A percentile compares a stretch with the other conserved stretches of the same genome.
Evolutionary conservation across 192 early-diverging fungal species (phyloP).

Genomic region (Coemansia sp.): DNA sequence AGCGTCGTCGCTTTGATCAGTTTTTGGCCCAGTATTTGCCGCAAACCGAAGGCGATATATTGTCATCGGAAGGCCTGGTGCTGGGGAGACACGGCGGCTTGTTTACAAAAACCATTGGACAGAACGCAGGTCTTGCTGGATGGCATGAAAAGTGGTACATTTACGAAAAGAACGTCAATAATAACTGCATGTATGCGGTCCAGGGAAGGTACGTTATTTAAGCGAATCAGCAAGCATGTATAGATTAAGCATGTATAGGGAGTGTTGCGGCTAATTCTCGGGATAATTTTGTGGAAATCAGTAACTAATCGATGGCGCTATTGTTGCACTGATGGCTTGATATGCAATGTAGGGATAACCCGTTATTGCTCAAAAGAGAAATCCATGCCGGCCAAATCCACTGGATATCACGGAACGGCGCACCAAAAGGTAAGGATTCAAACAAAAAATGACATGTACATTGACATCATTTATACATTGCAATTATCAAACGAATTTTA

Average conservation of each 20-base stretch:
- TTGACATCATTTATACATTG: not conserved
- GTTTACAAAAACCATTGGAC: slow-evolving; percentile 77
- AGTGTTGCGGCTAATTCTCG: no score
- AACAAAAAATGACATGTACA: not conserved
- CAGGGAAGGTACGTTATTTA: slow-evolving; percentile 54
- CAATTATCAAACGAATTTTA: no score
- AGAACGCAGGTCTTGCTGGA: slow-evolving; percentile 63
- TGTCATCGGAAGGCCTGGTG: slow-evolving; percentile 30
- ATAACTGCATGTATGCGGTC: slow-evolving; percentile 68
- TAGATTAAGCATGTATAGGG: slow-evolving; percentile 14
- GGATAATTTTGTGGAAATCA: no score
- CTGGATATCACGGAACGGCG: slow-evolving; percentile 49
- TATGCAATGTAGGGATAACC: slow-evolving; percentile 18
- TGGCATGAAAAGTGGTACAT: slow-evolving; percentile 72
- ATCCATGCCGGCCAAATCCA: slow-evolving; percentile 31
- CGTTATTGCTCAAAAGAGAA: slow-evolving; percentile 19
- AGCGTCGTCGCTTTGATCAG: slow-evolving; percentile 67
- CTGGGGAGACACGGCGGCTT: slow-evolving; percentile 59
- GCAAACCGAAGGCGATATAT: slow-evolving; percentile 35
- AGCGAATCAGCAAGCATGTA: slow-evolving; percentile 4
- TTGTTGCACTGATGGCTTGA: no score
- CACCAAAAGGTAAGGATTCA: slow-evolving; percentile 9
- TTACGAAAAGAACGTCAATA: slow-evolving; percentile 57
- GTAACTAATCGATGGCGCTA: no score
- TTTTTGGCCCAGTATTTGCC: slow-evolving; percentile 68